phyloP scores from a whole-genome alignment of 306 rosid species.

The Bauhinia variegata region DNA sequence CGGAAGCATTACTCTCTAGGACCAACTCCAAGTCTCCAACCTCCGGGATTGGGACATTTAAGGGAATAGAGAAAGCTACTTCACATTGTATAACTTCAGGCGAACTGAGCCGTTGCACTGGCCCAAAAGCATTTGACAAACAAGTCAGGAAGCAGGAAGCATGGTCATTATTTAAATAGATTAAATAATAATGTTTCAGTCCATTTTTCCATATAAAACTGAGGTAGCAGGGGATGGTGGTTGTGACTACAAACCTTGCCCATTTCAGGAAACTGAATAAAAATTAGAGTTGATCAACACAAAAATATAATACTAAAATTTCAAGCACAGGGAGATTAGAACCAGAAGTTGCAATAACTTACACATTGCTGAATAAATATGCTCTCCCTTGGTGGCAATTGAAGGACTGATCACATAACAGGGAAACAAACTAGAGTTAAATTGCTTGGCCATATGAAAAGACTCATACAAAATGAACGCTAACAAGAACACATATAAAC shows the following conservation, averaged over 20 bases:
- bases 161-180: too few species aligned
- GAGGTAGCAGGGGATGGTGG: neutral
- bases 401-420: constrained; percentile 63
- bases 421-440: constrained; percentile 44
- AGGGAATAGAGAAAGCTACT: neutral
- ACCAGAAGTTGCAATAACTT: constrained; percentile 45
- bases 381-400: constrained; percentile 81
- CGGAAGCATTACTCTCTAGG: neutral
- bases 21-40: constrained; percentile 19
- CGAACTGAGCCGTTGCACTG: neutral
- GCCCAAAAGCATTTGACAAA: neutral
- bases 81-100: neutral
- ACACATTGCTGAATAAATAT: constrained; percentile 82
- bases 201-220: constrained; percentile 14
- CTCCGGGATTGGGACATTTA: neutral
- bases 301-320: constrained; percentile 1
- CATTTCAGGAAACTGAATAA: constrained; percentile 18
- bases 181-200: neutral
- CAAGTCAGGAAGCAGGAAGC: neutral
- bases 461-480: neutral
- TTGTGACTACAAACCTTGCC: neutral
- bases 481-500: constrained; percentile 1
- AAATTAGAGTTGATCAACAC: neutral
- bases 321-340: neutral
- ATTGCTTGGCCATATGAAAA: constrained; percentile 9